Evolutionary conservation across 1,139 yeast species (phyloP).

Genomic region (Protomyces inouyei): DNA sequence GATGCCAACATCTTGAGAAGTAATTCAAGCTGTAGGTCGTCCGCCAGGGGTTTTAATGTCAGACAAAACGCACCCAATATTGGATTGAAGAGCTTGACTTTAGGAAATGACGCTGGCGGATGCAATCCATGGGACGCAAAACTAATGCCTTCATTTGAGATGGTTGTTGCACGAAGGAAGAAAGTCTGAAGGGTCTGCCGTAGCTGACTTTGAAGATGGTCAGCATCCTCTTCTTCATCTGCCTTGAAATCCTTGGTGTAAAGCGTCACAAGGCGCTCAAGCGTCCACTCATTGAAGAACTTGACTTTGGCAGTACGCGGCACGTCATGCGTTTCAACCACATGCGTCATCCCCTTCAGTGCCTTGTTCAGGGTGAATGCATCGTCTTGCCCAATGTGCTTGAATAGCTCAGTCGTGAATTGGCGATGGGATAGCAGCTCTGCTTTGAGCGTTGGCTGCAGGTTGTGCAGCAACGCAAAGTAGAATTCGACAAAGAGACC

Average conservation of each 20-base stretch:
- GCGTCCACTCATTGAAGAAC: constrained; percentile 71
- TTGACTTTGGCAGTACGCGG: constrained; percentile 67
- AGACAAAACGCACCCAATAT: constrained; percentile 59
- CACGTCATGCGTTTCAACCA: constrained; percentile 55
- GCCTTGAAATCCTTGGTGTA: constrained; percentile 31
- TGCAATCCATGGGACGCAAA: constrained; percentile 60
- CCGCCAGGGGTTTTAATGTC: constrained; percentile 76
- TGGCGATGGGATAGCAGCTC: constrained; percentile 57
- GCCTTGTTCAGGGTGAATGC: constrained; percentile 44
- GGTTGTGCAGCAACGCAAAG: constrained; percentile 48
- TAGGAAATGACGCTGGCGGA: constrained; percentile 37
- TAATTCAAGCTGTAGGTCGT: constrained; percentile 56
- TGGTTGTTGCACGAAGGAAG: constrained; percentile 50
- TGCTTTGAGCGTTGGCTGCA: constrained; percentile 54
- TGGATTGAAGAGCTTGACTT: constrained; percentile 51
- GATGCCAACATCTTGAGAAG: constrained; percentile 49
- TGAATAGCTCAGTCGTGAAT: constrained; percentile 63
- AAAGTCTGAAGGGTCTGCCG: constrained; percentile 45
- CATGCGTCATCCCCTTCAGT: constrained; percentile 47
- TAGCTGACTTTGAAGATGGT: not conserved
- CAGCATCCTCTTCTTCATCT: constrained; percentile 35
- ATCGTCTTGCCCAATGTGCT: constrained; percentile 52
- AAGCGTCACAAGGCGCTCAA: constrained; percentile 46
- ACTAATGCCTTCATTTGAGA: constrained; percentile 55
- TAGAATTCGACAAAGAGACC: constrained; percentile 52